Percentiles rank a stretch among this genome's conserved stretches.
Evolutionary conservation across 768 basidiomycete genomes (phyloP).

Genomic region (Mycena floridula): DNA sequence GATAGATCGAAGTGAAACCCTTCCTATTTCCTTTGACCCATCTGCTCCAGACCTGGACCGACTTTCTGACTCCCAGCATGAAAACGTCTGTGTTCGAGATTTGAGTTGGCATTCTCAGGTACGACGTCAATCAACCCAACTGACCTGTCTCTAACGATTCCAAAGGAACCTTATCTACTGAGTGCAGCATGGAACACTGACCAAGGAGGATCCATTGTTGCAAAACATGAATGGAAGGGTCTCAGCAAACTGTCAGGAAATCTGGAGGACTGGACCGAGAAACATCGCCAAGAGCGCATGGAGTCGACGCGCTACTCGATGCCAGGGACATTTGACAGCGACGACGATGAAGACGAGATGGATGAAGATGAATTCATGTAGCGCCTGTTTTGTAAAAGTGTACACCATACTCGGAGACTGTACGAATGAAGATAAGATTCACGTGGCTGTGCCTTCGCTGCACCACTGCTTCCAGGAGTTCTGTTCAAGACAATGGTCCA

Average conservation of each 20-base stretch:
- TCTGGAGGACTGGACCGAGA: slow-evolving; percentile 75
- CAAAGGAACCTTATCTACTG: slow-evolving; percentile 79
- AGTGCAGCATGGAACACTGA: slow-evolving; percentile 82
- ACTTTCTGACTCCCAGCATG: no score
- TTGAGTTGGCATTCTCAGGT: slow-evolving; percentile 93
- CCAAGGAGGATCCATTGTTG: slow-evolving; percentile 68
- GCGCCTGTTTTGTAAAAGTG: no score
- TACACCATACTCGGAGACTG: no score
- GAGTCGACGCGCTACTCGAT: no score
- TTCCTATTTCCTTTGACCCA: slow-evolving; percentile 69
- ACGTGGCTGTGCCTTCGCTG: no score
- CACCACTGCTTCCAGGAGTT: no score
- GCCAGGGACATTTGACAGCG: slow-evolving; percentile 13
- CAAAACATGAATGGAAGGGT: slow-evolving; percentile 96
- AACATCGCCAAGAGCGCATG: slow-evolving; percentile 20
- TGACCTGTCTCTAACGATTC: not conserved
- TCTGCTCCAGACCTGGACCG: slow-evolving; percentile 45
- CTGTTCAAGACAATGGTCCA: no score
- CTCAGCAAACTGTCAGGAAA: slow-evolving; percentile 60
- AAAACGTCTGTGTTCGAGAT: slow-evolving; percentile 84
- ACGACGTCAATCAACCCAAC: slow-evolving; percentile 8
- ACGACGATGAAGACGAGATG: slow-evolving; percentile 9
- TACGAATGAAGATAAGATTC: no score
- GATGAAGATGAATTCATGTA: slow-evolving; percentile 2
- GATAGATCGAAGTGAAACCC: slow-evolving; percentile 70